phyloP scores from a whole-genome alignment of 179 eudicot genomes.

The Camellia oleifera region DNA sequence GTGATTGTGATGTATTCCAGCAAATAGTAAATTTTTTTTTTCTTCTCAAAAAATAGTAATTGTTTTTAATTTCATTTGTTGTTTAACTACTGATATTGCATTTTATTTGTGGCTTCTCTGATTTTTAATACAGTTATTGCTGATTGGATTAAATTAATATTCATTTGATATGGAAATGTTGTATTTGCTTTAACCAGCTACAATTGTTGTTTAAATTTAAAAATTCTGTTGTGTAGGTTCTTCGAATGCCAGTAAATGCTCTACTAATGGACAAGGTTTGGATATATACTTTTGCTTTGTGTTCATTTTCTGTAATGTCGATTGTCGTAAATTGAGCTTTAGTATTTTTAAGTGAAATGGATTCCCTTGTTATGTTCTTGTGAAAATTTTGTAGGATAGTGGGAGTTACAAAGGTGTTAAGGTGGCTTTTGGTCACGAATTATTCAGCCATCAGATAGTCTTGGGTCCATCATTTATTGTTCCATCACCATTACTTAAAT shows the following conservation, averaged over 20 bases:
- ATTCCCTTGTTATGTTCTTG: constrained; percentile 14
- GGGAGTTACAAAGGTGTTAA: constrained; percentile 64
- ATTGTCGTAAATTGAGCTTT: neutral
- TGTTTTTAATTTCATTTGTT: neutral
- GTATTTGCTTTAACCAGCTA: neutral
- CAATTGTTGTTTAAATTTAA: neutral
- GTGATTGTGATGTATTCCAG: neutral
- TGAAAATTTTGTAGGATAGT: constrained; percentile 43
- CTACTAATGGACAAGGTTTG: constrained; percentile 71
- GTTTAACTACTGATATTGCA: neutral
- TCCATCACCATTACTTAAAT: constrained; percentile 33
- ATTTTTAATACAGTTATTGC: constrained; percentile 5
- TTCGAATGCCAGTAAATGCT: constrained; percentile 71
- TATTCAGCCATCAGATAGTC: constrained; percentile 68
- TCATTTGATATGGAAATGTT: constrained; percentile 10
- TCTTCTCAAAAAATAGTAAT: neutral
- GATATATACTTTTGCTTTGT: neutral
- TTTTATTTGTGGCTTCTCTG: constrained; percentile 10
- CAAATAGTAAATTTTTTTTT: neutral
- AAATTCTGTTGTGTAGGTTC: constrained; percentile 49
- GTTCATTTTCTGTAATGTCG: constrained; percentile 2
- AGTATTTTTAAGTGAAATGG: neutral
- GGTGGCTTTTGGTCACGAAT: constrained; percentile 78
- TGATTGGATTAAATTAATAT: neutral
- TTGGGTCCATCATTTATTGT: constrained; percentile 55